Evolutionary conservation across 2,329 filamentous ascomycete genomes (phyloP), one percentile per base, ranked within the genome.

Genomic region (Pyrenochaeta sp.): DNA sequence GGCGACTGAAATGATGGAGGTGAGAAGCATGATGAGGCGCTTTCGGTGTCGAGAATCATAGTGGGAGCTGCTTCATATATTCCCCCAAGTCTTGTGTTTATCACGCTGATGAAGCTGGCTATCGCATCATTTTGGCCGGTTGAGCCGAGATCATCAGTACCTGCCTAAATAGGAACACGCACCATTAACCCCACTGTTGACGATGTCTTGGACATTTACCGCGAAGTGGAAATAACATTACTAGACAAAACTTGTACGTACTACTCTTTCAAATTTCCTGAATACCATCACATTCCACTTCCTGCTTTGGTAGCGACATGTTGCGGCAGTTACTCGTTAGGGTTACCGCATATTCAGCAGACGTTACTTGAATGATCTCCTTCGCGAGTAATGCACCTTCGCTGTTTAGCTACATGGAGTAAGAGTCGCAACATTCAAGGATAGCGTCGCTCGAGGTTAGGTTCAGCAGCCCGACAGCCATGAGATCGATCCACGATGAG

Each of bases 291-390:
- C 68, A 71, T 46, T 67, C 67, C 6, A 71, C 72, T 1, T 64
- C 66, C 12, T 62, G 67, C 13, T 54, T 63, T 22, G 60, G 59
- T 10, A 62, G 50, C n/a, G 68, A 74, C 43, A 71, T 75, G 68
- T 72, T 64, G 32, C 59, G 62, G 30, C 53, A 58, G 15, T 48
- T 62, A 8, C 47, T 45, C 3, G 49, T 53, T 62, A 50, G 30
- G 53, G 30, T 13, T 0, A 19, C 32, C 12, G 3, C 6, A 6
- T n/a, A 19, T 30, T 32, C 2, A 12, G 3, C 3, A n/a, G 19
- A 30, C 28, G 9, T 30, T 30, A 30, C 28, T 30, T 9, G 9
- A 30, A 9, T 5, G 28, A 30, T 30, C 5, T 30, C 5, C 9
- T 30, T 30, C 28, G 4, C 37, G 57, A 47, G 49, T 45, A 55